phyloP scores from a whole-genome alignment of 202 grass and related monocot species.

The Alloteropsis angusta region DNA sequence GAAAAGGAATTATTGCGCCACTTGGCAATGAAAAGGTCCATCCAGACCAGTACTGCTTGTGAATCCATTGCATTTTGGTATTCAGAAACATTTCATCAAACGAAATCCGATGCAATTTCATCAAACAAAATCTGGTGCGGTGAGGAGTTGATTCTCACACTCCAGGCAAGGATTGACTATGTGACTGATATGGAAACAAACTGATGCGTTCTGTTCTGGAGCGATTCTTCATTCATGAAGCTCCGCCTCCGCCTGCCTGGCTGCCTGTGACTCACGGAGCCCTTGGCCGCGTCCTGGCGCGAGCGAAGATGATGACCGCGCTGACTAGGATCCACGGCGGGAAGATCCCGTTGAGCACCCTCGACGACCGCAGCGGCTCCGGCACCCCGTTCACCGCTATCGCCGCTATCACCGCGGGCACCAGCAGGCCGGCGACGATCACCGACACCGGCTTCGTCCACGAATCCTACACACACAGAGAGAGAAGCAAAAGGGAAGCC shows the following conservation, averaged over 20 bases:
- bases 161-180: background rate
- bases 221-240: background rate
- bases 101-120: background rate
- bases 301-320: slow-evolving; percentile 38
- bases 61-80: background rate
- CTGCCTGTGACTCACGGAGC: slow-evolving; percentile 7
- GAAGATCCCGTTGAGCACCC: slow-evolving; percentile 25
- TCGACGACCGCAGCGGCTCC: slow-evolving; percentile 27
- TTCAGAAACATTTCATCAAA: background rate
- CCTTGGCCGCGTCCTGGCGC: slow-evolving; percentile 35
- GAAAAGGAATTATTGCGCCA: too few species aligned
- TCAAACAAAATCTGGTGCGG: background rate
- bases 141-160: background rate
- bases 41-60: background rate
- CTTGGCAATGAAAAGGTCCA: background rate
- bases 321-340: slow-evolving; percentile 54
- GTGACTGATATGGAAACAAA: background rate
- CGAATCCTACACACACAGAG: slow-evolving; percentile 14
- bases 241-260: background rate
- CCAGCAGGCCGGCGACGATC: slow-evolving; percentile 43
- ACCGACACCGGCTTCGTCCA: slow-evolving; percentile 44
- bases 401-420: slow-evolving; percentile 28
- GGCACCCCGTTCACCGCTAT: slow-evolving; percentile 34
- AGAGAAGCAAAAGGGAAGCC: background rate
- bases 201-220: background rate